Evolutionary conservation across 2,329 filamentous ascomycete species (phyloP).

Genomic region (Leptographium wingfieldii): DNA sequence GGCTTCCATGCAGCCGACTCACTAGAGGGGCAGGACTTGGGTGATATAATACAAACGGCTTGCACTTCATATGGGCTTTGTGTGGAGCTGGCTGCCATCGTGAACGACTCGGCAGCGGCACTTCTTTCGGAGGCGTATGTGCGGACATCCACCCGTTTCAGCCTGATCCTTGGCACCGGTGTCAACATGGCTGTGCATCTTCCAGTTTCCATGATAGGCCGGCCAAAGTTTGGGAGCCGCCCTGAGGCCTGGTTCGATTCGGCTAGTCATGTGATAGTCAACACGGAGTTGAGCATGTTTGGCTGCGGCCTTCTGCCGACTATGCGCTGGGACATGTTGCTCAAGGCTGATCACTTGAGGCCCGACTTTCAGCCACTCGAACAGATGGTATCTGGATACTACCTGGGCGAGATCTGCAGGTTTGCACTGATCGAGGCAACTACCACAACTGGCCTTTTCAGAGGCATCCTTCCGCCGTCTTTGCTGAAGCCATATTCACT

Average conservation of each 20-base stretch:
- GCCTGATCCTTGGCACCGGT: conserved; percentile 54
- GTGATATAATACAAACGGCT: conserved; percentile 41
- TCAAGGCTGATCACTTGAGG: conserved; percentile 38
- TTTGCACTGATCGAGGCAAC: conserved; percentile 47
- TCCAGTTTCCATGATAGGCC: conserved; percentile 42
- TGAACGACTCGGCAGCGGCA: conserved; percentile 57
- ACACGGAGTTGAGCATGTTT: conserved; percentile 57
- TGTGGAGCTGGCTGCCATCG: conserved; percentile 45
- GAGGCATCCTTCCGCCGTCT: conserved; percentile 42
- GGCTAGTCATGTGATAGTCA: conserved; percentile 51
- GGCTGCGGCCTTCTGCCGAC: conserved; percentile 44
- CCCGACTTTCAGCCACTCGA: conserved; percentile 52
- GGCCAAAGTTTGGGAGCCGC: conserved; percentile 42
- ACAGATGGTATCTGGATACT: conserved; percentile 51
- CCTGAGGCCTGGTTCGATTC: conserved; percentile 42
- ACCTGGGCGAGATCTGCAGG: conserved; percentile 53
- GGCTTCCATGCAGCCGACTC: conserved; percentile 47
- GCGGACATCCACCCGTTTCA: conserved; percentile 45
- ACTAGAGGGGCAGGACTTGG: conserved; percentile 46
- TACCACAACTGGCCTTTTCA: conserved; percentile 38
- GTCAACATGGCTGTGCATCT: conserved; percentile 54
- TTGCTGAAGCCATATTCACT: conserved; percentile 42
- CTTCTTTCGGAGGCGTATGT: conserved; percentile 51
- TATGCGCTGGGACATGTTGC: conserved; percentile 46
- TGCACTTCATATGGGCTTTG: conserved; percentile 38